Conservation (phyloP, 208 protist species). For the Acanthamoeba divionensis region DNA sequence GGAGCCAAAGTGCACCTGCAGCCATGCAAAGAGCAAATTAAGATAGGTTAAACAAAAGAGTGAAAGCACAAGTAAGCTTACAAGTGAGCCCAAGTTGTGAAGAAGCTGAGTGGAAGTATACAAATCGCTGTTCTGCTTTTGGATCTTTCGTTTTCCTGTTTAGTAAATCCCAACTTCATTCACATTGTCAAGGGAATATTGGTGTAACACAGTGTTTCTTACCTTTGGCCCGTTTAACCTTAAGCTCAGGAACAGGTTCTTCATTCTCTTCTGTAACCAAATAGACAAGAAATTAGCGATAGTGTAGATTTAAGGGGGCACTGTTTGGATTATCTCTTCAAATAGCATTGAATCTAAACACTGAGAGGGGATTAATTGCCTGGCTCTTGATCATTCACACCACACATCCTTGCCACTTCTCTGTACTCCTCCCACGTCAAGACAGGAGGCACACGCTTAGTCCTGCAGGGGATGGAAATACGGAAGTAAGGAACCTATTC, state of each 20-base stretch:
- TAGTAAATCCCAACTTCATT: no score
- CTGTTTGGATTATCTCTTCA: background rate
- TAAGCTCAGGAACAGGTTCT: background rate
- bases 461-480: no score
- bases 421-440: background rate
- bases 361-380: background rate
- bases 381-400: background rate
- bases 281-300: background rate
- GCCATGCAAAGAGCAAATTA: background rate
- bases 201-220: no score
- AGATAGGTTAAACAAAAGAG: background rate
- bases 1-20: background rate
- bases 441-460: background rate
- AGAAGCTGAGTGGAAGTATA: background rate
- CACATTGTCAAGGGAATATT: no score
- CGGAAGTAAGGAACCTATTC: no score
- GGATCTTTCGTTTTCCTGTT: no score
- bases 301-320: background rate
- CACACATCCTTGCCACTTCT: background rate
- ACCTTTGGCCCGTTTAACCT: no score
- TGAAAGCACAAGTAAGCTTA: background rate
- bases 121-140: constrained; percentile 2
- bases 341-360: no score
- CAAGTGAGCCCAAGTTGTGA: constrained; percentile 48
- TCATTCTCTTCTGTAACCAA: background rate